Evolutionary conservation across 768 basidiomycete genomes (phyloP), one percentile per base, ranked within the genome.

Genomic region (Suillus americanus): DNA sequence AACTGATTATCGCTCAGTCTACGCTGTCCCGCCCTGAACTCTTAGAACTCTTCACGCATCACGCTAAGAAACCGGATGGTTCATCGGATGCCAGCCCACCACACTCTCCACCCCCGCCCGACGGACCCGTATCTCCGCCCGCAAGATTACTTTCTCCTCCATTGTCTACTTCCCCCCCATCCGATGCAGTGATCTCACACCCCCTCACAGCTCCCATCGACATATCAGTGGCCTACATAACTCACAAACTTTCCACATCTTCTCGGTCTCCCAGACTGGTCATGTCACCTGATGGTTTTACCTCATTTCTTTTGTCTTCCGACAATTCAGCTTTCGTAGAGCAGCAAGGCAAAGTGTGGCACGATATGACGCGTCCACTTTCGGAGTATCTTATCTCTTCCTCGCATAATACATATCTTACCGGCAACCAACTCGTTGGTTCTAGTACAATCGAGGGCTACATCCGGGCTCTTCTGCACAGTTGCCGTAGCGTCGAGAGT

Each of bases 401-500:
- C 13, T 94, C 92, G 10, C 96, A 99, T 73, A 98, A 99, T 68
- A 95, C 94, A 0, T 95, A 95, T 71, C 86, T 96, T 10, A 86
- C 93, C 20, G 94, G 94, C 0, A 84, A 92, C 71, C 94, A 96
- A 71, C 83, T 94, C 4, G 83, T 95, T 48, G 97, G 97, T 5
- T 87, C 89, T 37, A 94, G 92, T 66, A 95, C 95, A 0, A 86
- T 94, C 33, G 96, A 97, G 71, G 87, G 97, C 0, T 99, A 99
- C 73, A 95, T 98, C 63, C 83, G 97, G 0, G 95, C 95, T 1
- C 79, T 98, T 46, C 80, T 97, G 48, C 92, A 91, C 59, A 87
- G 93, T 41, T 97, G 95, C 73, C 85, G 96, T n/a, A 94, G 92
- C 63, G 96, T 99, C 35, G 96, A 99, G 76, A 75, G 96, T 95